Evolutionary conservation across 805 yeast species (phyloP).

Genomic region (Candida tibetensis): DNA sequence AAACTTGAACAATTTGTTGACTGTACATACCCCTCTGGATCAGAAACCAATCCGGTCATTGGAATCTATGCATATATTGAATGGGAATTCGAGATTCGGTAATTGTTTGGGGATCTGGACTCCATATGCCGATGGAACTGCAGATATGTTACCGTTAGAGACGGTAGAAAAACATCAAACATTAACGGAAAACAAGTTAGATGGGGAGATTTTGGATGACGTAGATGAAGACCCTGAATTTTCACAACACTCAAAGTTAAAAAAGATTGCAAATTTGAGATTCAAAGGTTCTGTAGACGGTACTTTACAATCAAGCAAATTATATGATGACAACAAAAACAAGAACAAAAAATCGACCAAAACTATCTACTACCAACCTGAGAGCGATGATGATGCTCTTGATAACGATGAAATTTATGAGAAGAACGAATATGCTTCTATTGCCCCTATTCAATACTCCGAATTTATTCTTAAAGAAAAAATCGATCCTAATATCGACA

Average conservation of each 20-base stretch:
- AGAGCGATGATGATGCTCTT: conserved; percentile 15
- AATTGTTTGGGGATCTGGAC: conserved; percentile 70
- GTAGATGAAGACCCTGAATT: conserved; percentile 7
- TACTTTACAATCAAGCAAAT: conserved; percentile 28
- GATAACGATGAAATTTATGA: conserved; percentile 15
- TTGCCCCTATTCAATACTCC: conserved; percentile 57
- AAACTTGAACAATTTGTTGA: conserved; percentile 40
- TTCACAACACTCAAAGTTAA: conserved; percentile 21
- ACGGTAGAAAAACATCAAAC: conserved; percentile 41
- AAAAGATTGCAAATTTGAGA: conserved; percentile 49
- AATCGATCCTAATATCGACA: conserved; percentile 10
- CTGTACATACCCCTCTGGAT: conserved; percentile 35
- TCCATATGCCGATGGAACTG: conserved; percentile 64
- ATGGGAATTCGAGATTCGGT: conserved; percentile 62
- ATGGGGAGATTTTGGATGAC: conserved; percentile 3
- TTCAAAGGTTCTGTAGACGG: conserved; percentile 58
- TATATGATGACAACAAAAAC: conserved; percentile 36
- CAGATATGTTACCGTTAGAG: conserved; percentile 64
- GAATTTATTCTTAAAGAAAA: conserved; percentile 43
- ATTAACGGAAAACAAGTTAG: conserved; percentile 13
- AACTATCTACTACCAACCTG: conserved; percentile 1
- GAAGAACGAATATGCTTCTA: conserved; percentile 44
- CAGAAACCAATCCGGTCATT: conserved; percentile 43
- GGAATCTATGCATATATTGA: conserved; percentile 53
- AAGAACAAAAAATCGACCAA: conserved; percentile 17